Evolutionary conservation across 2,329 filamentous ascomycete species (phyloP).

Genomic region (Periconia sp.): DNA sequence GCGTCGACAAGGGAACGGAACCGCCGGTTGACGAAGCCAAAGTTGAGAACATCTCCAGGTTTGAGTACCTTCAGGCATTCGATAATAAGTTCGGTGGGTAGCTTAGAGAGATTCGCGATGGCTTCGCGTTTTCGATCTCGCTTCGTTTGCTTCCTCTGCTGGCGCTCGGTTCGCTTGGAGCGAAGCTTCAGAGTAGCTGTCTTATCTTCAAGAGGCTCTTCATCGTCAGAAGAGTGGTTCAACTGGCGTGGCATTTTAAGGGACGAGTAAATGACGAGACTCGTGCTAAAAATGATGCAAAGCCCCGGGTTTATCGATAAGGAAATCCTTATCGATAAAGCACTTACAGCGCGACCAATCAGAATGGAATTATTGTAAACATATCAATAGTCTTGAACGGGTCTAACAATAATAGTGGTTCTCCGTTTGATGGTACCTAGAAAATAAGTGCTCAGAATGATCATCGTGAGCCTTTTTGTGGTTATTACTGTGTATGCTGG

Average conservation of each 20-base stretch:
- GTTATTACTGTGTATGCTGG: no score
- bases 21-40: slow-evolving; percentile 52
- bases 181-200: slow-evolving; percentile 56
- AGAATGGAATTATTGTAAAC: no score
- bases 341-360: no score
- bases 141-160: slow-evolving; percentile 48
- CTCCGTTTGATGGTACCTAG: no score
- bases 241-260: slow-evolving; percentile 31
- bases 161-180: slow-evolving; percentile 61
- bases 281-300: no score
- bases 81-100: slow-evolving; percentile 61
- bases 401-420: no score
- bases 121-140: slow-evolving; percentile 38
- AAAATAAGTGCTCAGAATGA: no score
- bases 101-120: slow-evolving; percentile 49
- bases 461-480: no score
- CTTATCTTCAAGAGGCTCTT: slow-evolving; percentile 57
- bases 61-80: slow-evolving; percentile 54
- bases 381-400: no score
- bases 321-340: no score
- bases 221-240: slow-evolving; percentile 35
- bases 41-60: slow-evolving; percentile 59
- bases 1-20: slow-evolving; percentile 53
- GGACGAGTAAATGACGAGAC: no score
- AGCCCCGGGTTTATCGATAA: no score